Evolutionary conservation across 345 rosid species (phyloP).

Genomic region (Corchorus capsularis): DNA sequence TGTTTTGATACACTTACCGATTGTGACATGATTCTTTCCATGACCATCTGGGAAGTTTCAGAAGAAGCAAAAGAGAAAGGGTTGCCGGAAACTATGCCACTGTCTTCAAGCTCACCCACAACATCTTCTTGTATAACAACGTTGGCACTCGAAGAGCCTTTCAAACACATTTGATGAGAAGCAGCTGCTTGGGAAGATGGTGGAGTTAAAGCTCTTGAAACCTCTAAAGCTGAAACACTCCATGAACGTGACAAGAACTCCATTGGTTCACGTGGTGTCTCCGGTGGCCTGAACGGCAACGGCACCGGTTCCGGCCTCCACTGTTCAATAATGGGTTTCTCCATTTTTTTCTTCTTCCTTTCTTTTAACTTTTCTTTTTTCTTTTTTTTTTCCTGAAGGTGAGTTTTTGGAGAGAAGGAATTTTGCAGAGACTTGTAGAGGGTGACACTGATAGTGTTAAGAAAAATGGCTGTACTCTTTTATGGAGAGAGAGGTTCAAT

Average conservation of each 20-base stretch:
- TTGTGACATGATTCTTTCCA: conserved; percentile 98
- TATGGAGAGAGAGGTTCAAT: background rate
- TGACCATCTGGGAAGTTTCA: conserved; percentile 96
- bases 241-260: conserved; percentile 96
- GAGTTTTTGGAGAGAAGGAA: background rate
- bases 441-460: background rate
- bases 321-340: conserved; percentile 48
- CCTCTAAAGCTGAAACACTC: conserved; percentile 88
- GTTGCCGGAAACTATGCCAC: conserved; percentile 70
- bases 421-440: background rate
- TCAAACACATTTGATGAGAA: conserved; percentile 44
- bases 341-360: conserved; percentile 33
- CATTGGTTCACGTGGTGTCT: conserved; percentile 90
- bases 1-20: conserved; percentile 61
- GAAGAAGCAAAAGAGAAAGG: conserved; percentile 92
- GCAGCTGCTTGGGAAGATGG: conserved; percentile 28
- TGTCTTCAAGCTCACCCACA: conserved; percentile 63
- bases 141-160: conserved; percentile 32
- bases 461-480: background rate
- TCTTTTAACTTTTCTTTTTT: background rate
- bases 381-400: background rate
- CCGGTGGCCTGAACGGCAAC: conserved; percentile 67
- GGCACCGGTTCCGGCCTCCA: conserved; percentile 66
- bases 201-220: conserved; percentile 72
- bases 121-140: conserved; percentile 64